Base-by-base conservation (phyloP, 1,284 basidiomycete species). In the Microbotryomycetes sp. region DNA sequence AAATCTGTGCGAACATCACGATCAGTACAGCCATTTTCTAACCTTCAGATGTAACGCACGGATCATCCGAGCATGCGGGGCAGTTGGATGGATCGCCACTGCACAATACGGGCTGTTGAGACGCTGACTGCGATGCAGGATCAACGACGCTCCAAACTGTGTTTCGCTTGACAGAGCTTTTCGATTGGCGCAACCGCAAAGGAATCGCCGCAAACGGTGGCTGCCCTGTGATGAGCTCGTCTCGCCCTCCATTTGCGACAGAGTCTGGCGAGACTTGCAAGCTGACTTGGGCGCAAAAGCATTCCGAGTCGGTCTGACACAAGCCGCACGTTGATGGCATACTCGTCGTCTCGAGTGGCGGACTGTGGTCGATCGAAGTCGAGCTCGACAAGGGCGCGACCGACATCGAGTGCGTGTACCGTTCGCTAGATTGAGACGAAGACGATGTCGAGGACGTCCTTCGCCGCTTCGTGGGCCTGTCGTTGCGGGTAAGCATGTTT, bases 1-100 rank as follows among this genome's bases (percentile, higher is more conserved):
- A 31, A 69, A 67, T 2, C 64, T 68, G 51, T 0, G 26, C 11
- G 47, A 13, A 23, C 16, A 41, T n/a, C 18, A n/a, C 4, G 35
- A 1, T 51, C n/a, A 53, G 46, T 31, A n/a, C 18, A 35, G 13
- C 2, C 16, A 4, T 41, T 30, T 26, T 16, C 23, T 23, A 23
- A 6, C 15, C 27, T n/a, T 16, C 27, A 28, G 28, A 9, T 18
- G 16, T 49, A 28, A 57, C 69, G 21, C 30, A 69, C 70, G 69
- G 65, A 51, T 71, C 71, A 49, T 72, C 68, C 13, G 68, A 65
- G 47, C 71, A 72, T 2, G 71, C 71, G 1, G 66, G 68, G 31
- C 71, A 72, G 26, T 66, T 71, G 24, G 62, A 57, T 4, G 69
- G 69, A 24, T 70, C 68, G 47, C 69, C 69, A 21, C 59, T 70